Conservation (phyloP, 2,329 filamentous ascomycete species). For the Fusarium domesticum region DNA sequence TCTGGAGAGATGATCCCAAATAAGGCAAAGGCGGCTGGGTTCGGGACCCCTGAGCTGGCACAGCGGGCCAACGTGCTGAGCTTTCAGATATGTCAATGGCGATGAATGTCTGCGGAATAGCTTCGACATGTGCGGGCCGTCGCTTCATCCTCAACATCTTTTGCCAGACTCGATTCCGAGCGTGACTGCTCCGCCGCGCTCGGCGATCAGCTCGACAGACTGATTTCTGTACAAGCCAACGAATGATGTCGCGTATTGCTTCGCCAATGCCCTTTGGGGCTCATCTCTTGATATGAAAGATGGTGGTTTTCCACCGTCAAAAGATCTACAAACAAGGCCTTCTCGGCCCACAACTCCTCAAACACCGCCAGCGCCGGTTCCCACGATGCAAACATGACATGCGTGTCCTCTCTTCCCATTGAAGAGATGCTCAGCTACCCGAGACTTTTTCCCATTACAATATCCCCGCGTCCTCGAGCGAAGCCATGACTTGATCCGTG, state of each 20-base stretch:
- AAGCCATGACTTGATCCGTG: conserved; percentile 25
- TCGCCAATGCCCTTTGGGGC: conserved; percentile 15
- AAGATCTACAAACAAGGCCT: conserved; percentile 41
- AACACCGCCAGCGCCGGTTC: conserved; percentile 29
- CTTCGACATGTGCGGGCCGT: neutral
- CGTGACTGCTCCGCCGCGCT: conserved; percentile 1
- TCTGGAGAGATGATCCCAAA: conserved; percentile 17
- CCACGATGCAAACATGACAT: conserved; percentile 26
- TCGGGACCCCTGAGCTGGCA: conserved; percentile 13
- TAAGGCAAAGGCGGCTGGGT: conserved; percentile 8
- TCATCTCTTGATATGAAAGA: conserved; percentile 42
- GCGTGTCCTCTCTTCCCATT: conserved; percentile 34
- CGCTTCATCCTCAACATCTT: conserved; percentile 1
- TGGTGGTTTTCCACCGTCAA: conserved; percentile 45
- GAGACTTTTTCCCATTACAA: conserved; percentile 31
- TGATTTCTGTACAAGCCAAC: conserved; percentile 4
- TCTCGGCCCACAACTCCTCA: conserved; percentile 31
- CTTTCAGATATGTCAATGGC: conserved; percentile 16
- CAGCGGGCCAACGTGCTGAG: conserved; percentile 18
- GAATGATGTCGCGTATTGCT: conserved; percentile 8
- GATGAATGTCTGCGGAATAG: conserved; percentile 2
- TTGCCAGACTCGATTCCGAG: neutral
- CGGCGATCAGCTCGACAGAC: conserved; percentile 2
- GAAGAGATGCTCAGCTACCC: conserved; percentile 35
- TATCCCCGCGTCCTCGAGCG: conserved; percentile 31